phyloP scores from a whole-genome alignment of 139 green algal species.

The Chlamydomonas applanata region DNA sequence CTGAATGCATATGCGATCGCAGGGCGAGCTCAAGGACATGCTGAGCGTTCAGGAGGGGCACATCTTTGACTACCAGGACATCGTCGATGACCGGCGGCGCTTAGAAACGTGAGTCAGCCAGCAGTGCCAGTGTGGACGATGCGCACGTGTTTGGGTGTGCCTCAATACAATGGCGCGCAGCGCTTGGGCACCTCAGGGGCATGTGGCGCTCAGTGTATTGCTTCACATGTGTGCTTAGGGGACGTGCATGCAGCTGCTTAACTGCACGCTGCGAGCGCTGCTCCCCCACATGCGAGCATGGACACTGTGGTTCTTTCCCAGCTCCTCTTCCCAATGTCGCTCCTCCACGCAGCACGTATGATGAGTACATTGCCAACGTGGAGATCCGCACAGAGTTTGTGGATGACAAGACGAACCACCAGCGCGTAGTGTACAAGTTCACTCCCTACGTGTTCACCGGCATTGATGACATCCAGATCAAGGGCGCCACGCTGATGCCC shows the following conservation, averaged over 20 bases:
- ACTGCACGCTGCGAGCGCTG: too few relatives aligned
- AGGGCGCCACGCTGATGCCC: conserved; percentile 51
- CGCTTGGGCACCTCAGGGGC: background rate
- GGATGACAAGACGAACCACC: conserved; percentile 54
- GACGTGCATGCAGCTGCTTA: background rate
- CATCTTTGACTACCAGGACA: conserved; percentile 57
- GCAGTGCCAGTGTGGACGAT: background rate
- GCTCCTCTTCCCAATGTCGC: too few relatives aligned
- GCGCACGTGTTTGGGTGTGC: too few relatives aligned
- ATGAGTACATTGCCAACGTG: conserved; percentile 60
- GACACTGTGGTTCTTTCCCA: too few relatives aligned
- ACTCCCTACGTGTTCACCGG: conserved; percentile 48
- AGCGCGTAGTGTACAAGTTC: conserved; percentile 60
- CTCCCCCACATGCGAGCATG: too few relatives aligned
- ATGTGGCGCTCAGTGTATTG: too few relatives aligned
- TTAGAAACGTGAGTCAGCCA: conserved; percentile 60
- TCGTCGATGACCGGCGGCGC: conserved; percentile 49
- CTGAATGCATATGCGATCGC: background rate
- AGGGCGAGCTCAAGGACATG: conserved; percentile 52
- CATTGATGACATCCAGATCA: conserved; percentile 58
- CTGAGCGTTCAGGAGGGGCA: conserved; percentile 56
- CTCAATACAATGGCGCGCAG: background rate
- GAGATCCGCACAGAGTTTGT: conserved; percentile 56
- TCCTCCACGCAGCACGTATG: conserved; percentile 37
- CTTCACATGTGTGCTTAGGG: too few relatives aligned